These are phyloP conservation scores for Solanum aculeatissimum DNA, from an alignment of 305 asterid genomes.

Conservation along the genomic window DNA sequence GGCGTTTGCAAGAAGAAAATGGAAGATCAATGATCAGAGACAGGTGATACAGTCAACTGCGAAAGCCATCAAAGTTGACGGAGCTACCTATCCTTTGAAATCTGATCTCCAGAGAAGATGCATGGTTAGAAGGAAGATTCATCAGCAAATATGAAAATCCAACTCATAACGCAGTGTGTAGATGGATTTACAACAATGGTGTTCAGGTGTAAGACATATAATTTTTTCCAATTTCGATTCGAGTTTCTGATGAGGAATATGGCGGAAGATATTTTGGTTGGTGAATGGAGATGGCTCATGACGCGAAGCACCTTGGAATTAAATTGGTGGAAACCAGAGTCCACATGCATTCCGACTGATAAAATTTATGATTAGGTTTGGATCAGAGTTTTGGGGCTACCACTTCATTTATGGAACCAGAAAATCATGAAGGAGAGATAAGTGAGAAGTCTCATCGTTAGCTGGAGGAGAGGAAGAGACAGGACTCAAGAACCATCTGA, in stretches of 20 bases:
- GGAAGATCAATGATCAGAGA: background rate
- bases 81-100: background rate
- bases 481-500: background rate
- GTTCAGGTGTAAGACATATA: background rate
- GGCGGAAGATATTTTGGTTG: background rate
- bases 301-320: background rate
- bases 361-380: background rate
- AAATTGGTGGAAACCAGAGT: background rate
- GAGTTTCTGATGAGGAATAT: background rate
- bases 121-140: background rate
- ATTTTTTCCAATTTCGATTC: background rate
- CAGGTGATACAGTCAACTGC: background rate
- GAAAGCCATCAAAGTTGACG: background rate
- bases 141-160: background rate
- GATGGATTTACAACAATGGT: background rate
- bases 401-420: background rate
- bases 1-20: background rate
- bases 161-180: background rate
- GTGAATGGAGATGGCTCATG: background rate
- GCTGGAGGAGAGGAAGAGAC: background rate
- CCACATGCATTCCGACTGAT: background rate
- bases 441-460: background rate
- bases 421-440: background rate
- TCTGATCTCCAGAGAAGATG: background rate
- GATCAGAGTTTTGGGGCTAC: background rate